phyloP scores from a whole-genome alignment of 768 basidiomycete species.

The Leccinum subgranulosum region DNA sequence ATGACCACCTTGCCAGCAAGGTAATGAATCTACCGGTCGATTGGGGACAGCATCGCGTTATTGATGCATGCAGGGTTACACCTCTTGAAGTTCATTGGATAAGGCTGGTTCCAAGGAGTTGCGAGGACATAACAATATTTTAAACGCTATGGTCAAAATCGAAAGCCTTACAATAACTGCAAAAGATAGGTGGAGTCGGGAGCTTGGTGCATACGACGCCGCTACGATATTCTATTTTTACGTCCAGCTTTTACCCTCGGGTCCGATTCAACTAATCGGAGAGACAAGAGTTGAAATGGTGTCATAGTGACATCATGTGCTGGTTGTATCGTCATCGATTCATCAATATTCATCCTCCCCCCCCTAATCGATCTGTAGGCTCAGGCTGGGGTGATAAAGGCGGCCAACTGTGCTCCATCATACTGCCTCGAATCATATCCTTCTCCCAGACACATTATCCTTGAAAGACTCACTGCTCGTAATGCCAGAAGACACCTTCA shows the following conservation, averaged over 20 bases:
- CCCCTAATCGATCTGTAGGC: not conserved
- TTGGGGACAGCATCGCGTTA: no score
- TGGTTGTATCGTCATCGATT: not conserved
- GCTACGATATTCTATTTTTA: not conserved
- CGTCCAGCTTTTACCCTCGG: not conserved
- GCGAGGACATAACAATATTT: no score
- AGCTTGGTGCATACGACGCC: no score
- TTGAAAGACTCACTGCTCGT: not conserved
- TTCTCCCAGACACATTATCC: not conserved
- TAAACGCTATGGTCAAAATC: no score
- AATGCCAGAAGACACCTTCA: slow-evolving; percentile 13
- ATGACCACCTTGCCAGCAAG: no score
- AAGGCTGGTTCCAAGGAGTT: no score
- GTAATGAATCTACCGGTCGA: no score
- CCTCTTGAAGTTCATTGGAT: no score
- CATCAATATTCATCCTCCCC: not conserved
- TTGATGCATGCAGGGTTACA: no score
- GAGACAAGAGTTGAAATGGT: slow-evolving; percentile 5
- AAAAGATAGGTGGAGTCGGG: no score
- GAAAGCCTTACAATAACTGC: no score
- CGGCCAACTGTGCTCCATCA: not conserved
- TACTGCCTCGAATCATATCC: not conserved
- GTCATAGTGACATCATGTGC: slow-evolving; percentile 5
- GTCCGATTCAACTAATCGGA: not conserved
- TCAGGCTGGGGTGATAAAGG: not conserved